Base-by-base conservation (phyloP, 1,284 basidiomycete genomes). In the Ganoderma resinaceum region DNA sequence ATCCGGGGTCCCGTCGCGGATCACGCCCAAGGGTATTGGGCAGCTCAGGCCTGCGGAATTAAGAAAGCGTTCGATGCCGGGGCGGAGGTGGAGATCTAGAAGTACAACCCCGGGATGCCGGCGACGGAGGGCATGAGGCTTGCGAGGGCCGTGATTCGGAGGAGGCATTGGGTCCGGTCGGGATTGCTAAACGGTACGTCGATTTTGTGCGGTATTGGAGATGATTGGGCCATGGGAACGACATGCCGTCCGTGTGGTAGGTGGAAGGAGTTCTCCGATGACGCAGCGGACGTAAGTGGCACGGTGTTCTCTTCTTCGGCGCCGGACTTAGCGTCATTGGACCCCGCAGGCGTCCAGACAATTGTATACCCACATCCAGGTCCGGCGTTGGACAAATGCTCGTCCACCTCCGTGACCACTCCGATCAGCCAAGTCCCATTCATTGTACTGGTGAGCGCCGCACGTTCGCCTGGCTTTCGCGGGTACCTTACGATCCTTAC, bases 21-120 rank as follows among this genome's bases (percentile, higher is more conserved):
- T 85, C 65, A 82, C 82, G 16, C 74, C 78, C 3, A 63, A 61
- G 18, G 84, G 84, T 14, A 78, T 78, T 68, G 71, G 76, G 53
- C 77, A 81, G 70, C 85, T 26, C 74, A 38, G 26, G 76, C 72
- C 0, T 76, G 84, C 31, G 81, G 81, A 0, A 74, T 85, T 40
- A 75, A 73, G 52, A 80, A 76, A 33, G 76, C 83, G 18, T 85
- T 84, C 73, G 83, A 84, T 72, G 74, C 84, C n/a, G 78, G 84
- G 33, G 77, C 80, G 1, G 78, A 81, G 46, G 64, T 59, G 26
- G 83, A 85, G 72, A 78, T 83, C 29, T 71, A 72, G 7, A 76
- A 74, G 43, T 82, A 79, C 68, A 73, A 79, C n/a, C 76, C 78
- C 14, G 64, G 74, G 1, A 72, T 75, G 9, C 78, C 78, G 4